phyloP scores from a whole-genome alignment of 768 basidiomycete genomes.

The Psilocybe subaeruginosa region DNA sequence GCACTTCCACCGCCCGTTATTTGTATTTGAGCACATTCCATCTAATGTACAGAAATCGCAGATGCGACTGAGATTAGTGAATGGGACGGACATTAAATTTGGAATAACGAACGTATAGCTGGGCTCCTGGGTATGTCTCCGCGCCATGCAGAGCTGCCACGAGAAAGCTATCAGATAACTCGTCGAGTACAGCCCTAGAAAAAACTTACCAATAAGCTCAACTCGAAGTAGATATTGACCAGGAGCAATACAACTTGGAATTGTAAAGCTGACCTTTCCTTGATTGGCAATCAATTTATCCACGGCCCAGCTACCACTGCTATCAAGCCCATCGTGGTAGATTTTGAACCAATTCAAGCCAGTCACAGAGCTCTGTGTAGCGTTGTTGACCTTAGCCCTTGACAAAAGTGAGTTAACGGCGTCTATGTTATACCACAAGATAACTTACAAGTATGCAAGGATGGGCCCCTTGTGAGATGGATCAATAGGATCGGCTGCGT shows the following conservation, averaged over 20 bases:
- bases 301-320: slow-evolving; percentile 20
- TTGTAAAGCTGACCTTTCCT: slow-evolving; percentile 23
- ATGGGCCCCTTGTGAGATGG: slow-evolving; percentile 56
- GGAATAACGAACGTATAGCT: slow-evolving; percentile 46
- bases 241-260: slow-evolving; percentile 21
- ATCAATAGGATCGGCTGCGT: slow-evolving; percentile 51
- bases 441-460: slow-evolving; percentile 51
- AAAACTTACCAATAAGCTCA: slow-evolving; percentile 20
- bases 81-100: background rate
- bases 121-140: slow-evolving; percentile 51
- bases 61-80: background rate
- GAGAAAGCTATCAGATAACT: background rate
- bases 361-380: slow-evolving; percentile 39
- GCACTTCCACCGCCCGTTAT: slow-evolving; percentile 48
- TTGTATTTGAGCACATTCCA: slow-evolving; percentile 48
- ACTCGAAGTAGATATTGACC: slow-evolving; percentile 24
- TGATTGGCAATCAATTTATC: slow-evolving; percentile 21
- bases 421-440: background rate
- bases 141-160: slow-evolving; percentile 46
- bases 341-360: slow-evolving; percentile 24
- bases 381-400: slow-evolving; percentile 26
- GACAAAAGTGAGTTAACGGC: background rate
- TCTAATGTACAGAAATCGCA: slow-evolving; percentile 24
- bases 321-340: slow-evolving; percentile 19
- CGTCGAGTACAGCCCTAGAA: background rate